Evolutionary conservation across 2,329 filamentous ascomycete species (phyloP).

Genomic region (Diaporthe citrichinensis): DNA sequence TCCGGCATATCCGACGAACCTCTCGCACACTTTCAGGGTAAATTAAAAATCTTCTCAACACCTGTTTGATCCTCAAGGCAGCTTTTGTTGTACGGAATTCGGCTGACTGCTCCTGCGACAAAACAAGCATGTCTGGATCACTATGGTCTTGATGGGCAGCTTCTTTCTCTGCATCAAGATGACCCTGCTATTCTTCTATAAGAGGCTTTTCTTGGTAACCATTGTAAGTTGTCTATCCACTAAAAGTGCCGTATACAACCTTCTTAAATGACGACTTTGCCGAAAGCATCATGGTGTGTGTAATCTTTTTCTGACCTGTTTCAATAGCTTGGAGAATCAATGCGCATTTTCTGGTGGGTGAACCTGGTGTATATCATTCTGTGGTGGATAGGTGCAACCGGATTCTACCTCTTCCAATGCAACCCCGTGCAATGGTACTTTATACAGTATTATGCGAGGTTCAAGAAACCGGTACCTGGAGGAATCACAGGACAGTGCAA

Average conservation of each 20-base stretch:
- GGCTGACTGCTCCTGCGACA: background rate
- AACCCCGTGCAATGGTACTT: constrained; percentile 13
- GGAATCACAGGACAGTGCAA: constrained; percentile 3
- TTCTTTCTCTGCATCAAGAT: constrained; percentile 20
- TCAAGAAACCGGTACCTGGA: background rate
- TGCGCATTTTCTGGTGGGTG: constrained; percentile 13
- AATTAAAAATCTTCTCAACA: background rate
- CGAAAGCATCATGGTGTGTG: background rate
- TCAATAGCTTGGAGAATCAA: background rate
- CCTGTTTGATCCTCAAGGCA: background rate
- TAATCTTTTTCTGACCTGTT: background rate
- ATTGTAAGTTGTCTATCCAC: background rate
- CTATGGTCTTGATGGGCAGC: constrained; percentile 7
- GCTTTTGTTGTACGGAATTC: too few relatives aligned
- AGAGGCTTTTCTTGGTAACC: constrained; percentile 1
- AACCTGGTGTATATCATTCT: constrained; percentile 11
- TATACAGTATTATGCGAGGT: background rate
- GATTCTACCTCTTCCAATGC: constrained; percentile 9
- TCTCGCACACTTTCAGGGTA: constrained; percentile 16
- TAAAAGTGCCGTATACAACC: too few relatives aligned
- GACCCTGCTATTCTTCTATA: constrained; percentile 9
- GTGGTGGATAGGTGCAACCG: constrained; percentile 18
- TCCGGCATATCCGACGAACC: background rate
- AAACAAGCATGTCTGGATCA: constrained; percentile 7
- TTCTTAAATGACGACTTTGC: background rate